These are phyloP conservation scores for Euphorbia peplus DNA, from an alignment of 345 rosid species.

Conservation along the genomic window DNA sequence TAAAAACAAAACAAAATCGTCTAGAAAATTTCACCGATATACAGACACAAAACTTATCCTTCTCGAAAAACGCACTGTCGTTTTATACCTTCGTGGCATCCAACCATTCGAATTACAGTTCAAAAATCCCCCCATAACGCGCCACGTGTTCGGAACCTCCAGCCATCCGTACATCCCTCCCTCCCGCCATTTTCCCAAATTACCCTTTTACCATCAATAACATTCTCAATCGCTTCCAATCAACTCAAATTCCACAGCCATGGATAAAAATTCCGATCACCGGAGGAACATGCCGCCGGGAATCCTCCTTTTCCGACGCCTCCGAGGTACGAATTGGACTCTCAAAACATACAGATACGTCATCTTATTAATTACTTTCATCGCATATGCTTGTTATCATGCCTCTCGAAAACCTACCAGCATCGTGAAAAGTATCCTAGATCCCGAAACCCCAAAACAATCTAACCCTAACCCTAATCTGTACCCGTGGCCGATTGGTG, in stretches of 20 bases:
- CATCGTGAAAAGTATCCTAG: constrained; percentile 83
- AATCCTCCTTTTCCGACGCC: constrained; percentile 44
- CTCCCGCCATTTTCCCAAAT: constrained; percentile 72
- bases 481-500: constrained; percentile 70
- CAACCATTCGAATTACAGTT: not conserved
- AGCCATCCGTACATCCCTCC: not conserved
- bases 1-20: no score
- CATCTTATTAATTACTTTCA: constrained; percentile 67
- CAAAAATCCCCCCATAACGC: not conserved
- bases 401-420: constrained; percentile 91
- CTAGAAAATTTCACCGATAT: no score
- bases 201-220: constrained; percentile 36
- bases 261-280: constrained; percentile 34
- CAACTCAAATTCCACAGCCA: constrained; percentile 12
- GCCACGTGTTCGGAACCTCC: constrained; percentile 10
- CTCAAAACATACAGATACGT: constrained; percentile 61
- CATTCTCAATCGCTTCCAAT: not conserved
- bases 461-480: no score
- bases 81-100: constrained; percentile 10
- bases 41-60: no score
- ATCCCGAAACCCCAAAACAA: constrained; percentile 53
- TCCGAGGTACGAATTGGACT: constrained; percentile 70
- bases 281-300: constrained; percentile 68
- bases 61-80: no score
- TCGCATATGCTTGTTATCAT: constrained; percentile 88